Evolutionary conservation across 345 rosid species (phyloP).

Genomic region (Clausena lansium): DNA sequence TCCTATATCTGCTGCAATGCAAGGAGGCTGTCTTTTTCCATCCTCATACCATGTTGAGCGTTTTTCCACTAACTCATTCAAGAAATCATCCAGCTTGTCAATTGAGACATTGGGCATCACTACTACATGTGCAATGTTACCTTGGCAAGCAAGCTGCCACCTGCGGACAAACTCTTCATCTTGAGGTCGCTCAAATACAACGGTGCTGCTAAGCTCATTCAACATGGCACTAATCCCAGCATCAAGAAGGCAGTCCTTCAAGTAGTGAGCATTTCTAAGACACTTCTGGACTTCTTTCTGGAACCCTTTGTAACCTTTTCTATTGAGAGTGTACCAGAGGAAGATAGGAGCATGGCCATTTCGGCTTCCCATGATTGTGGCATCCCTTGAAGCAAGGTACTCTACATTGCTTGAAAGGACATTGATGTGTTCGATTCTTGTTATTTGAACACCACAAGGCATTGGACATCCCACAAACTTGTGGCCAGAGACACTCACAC

Average conservation of each 20-base stretch:
- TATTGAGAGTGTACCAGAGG: constrained; percentile 92
- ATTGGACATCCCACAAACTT: constrained; percentile 96
- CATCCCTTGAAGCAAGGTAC: constrained; percentile 94
- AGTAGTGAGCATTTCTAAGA: constrained; percentile 85
- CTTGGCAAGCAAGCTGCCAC: constrained; percentile 97
- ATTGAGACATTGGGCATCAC: constrained; percentile 89
- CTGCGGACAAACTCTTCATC: constrained; percentile 89
- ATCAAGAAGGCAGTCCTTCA: constrained; percentile 59
- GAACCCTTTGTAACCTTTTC: constrained; percentile 90
- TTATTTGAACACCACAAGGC: constrained; percentile 97
- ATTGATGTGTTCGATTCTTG: constrained; percentile 80
- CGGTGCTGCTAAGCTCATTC: constrained; percentile 92
- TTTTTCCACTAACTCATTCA: constrained; percentile 55
- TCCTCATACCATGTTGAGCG: constrained; percentile 63
- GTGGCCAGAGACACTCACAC: constrained; percentile 94
- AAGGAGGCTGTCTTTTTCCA: constrained; percentile 47
- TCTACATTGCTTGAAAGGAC: constrained; percentile 82
- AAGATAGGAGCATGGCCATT: constrained; percentile 98
- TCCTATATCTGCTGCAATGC: constrained; percentile 68
- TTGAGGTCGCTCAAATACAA: constrained; percentile 85
- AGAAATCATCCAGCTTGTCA: constrained; percentile 74
- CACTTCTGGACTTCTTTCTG: constrained; percentile 97
- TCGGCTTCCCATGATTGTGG: constrained; percentile 98
- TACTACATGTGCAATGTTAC: constrained; percentile 82
- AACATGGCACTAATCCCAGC: constrained; percentile 90